Percentiles rank a stretch among this genome's conserved stretches.
phyloP scores from a whole-genome alignment of 768 basidiomycete genomes.

The Pleurotus pulmonarius region DNA sequence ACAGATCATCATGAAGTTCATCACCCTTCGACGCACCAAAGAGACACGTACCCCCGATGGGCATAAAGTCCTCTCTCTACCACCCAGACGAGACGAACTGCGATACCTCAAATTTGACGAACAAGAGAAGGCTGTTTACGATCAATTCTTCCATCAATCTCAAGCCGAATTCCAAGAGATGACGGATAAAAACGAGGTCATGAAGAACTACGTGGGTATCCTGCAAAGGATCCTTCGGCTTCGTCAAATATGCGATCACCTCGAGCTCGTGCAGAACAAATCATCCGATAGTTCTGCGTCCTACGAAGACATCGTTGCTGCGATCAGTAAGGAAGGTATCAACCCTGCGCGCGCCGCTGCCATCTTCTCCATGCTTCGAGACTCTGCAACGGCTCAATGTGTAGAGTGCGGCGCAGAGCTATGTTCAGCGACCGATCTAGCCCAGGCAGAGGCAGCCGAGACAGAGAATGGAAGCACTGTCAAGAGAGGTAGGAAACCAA shows the following conservation, averaged over 20 bases:
- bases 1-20: conserved; percentile 95
- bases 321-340: conserved; percentile 77
- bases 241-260: conserved; percentile 97
- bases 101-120: conserved; percentile 80
- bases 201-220: conserved; percentile 98
- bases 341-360: conserved; percentile 69
- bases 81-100: conserved; percentile 86
- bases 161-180: conserved; percentile 90
- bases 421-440: conserved; percentile 43
- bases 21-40: conserved; percentile 95
- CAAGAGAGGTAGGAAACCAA: conserved; percentile 46
- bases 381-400: conserved; percentile 86
- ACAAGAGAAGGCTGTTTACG: conserved; percentile 82
- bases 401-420: conserved; percentile 84
- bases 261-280: conserved; percentile 80
- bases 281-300: conserved; percentile 47
- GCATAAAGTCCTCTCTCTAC: conserved; percentile 79
- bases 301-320: conserved; percentile 77
- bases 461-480: conserved; percentile 37
- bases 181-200: conserved; percentile 84
- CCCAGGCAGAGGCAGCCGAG: conserved; percentile 44
- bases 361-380: conserved; percentile 82
- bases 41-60: conserved; percentile 82
- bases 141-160: conserved; percentile 84
- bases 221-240: conserved; percentile 94